Evolutionary conservation across 73 alveolate genomes (phyloP).

Genomic region (Effrenium voratum): DNA sequence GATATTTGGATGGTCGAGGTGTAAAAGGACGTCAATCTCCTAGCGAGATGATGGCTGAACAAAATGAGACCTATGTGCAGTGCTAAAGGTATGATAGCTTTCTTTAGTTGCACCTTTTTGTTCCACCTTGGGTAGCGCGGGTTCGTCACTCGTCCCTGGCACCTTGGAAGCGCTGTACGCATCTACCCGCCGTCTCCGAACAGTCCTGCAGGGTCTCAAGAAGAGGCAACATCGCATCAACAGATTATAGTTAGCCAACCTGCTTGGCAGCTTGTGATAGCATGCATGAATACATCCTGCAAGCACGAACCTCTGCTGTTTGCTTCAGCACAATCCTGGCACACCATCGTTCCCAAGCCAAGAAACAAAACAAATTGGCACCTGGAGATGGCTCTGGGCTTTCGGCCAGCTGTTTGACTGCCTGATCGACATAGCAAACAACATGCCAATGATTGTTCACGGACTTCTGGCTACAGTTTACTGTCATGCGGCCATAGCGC

Average conservation of each 20-base stretch:
- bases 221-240: not conserved
- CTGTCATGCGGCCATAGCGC: not conserved
- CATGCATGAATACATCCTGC: not conserved
- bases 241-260: not conserved
- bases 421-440: too few species aligned
- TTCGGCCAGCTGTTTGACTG: conserved; percentile 42
- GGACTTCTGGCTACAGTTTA: too few species aligned
- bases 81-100: not conserved
- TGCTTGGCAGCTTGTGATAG: not conserved
- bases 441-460: too few species aligned
- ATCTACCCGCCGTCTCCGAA: conserved; percentile 38
- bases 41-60: not conserved
- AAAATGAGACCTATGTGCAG: not conserved
- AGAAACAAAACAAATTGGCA: not conserved
- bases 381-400: conserved; percentile 46
- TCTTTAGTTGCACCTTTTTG: not conserved
- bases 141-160: too few species aligned
- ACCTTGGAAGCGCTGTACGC: conserved; percentile 32
- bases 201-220: conserved; percentile 32
- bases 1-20: conserved; percentile 51
- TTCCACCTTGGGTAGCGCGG: too few species aligned
- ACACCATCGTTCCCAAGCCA: not conserved
- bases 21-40: conserved; percentile 27
- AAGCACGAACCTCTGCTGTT: conserved; percentile 3
- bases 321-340: conserved; percentile 30